A percentile compares a stretch with the other conserved stretches of the same genome.
These are phyloP conservation scores for Neocucurbitaria cava DNA, from an alignment of 2,329 filamentous ascomycete species.

Conservation along the genomic window DNA sequence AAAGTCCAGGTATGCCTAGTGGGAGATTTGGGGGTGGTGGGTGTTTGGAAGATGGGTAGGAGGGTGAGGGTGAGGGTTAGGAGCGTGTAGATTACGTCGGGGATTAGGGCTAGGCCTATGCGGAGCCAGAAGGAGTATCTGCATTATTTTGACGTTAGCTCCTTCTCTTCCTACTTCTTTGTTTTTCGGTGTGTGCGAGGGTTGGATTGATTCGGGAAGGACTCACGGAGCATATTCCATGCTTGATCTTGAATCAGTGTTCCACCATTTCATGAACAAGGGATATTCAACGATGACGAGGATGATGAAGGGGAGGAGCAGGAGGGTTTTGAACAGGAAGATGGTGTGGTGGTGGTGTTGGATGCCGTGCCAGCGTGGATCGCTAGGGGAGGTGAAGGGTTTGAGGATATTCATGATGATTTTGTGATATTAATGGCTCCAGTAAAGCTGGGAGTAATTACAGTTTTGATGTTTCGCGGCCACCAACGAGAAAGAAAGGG, in stretches of 20 bases:
- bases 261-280: slow-evolving; percentile 8
- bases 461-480: not conserved
- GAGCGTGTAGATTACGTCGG: slow-evolving; percentile 5
- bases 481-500: not conserved
- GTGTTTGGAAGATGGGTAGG: slow-evolving; percentile 1
- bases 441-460: not conserved
- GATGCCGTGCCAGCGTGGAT: slow-evolving; percentile 15
- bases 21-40: too few relatives aligned
- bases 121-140: slow-evolving; percentile 12
- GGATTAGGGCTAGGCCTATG: slow-evolving; percentile 10
- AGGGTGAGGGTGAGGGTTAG: not conserved
- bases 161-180: not conserved
- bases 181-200: too few relatives aligned
- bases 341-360: slow-evolving; percentile 14
- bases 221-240: slow-evolving; percentile 7
- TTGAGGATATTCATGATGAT: slow-evolving; percentile 10
- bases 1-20: slow-evolving; percentile 3
- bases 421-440: not conserved
- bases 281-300: slow-evolving; percentile 18
- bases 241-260: not conserved
- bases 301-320: slow-evolving; percentile 15
- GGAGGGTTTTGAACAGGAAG: slow-evolving; percentile 12
- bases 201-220: not conserved
- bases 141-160: not conserved
- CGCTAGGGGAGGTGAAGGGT: slow-evolving; percentile 4